Percentiles rank a stretch among this genome's conserved stretches.
These are phyloP conservation scores for Teratosphaeria epicoccoides DNA, from an alignment of 2,329 filamentous ascomycete genomes.

Conservation along the genomic window DNA sequence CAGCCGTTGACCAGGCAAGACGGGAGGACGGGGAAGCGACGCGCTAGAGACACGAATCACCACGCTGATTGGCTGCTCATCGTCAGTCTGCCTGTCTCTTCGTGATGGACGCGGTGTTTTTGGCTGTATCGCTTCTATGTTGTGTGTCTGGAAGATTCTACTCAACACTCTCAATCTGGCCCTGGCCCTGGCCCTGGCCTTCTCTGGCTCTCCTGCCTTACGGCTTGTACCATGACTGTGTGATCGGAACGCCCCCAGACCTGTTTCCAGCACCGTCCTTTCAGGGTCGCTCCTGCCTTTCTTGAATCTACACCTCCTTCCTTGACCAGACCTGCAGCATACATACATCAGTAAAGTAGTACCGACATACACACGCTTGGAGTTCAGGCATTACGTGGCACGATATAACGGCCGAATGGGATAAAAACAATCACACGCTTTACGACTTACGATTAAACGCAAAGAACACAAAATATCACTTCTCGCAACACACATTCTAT, in stretches of 20 bases:
- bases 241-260: too few relatives aligned
- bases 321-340: not conserved
- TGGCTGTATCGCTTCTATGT: too few relatives aligned
- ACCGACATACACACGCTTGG: too few relatives aligned
- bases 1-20: not conserved
- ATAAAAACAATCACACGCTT: not conserved
- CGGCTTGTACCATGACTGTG: too few relatives aligned
- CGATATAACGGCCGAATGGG: not conserved
- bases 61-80: not conserved
- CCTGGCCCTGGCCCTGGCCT: too few relatives aligned
- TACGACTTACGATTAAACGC: constrained; percentile 13
- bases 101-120: not conserved
- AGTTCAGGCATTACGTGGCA: not conserved
- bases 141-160: too few relatives aligned
- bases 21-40: too few relatives aligned
- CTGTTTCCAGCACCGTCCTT: too few relatives aligned
- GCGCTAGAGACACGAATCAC: not conserved
- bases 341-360: too few relatives aligned
- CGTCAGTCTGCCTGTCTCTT: not conserved
- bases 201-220: too few relatives aligned
- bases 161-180: too few relatives aligned
- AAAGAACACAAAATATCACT: not conserved
- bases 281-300: not conserved
- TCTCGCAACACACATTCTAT: not conserved
- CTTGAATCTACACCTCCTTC: not conserved